A percentile compares a stretch with the other conserved stretches of the same genome.
phyloP scores from a whole-genome alignment of 2,329 filamentous ascomycete species.

The Penicillium sp. region DNA sequence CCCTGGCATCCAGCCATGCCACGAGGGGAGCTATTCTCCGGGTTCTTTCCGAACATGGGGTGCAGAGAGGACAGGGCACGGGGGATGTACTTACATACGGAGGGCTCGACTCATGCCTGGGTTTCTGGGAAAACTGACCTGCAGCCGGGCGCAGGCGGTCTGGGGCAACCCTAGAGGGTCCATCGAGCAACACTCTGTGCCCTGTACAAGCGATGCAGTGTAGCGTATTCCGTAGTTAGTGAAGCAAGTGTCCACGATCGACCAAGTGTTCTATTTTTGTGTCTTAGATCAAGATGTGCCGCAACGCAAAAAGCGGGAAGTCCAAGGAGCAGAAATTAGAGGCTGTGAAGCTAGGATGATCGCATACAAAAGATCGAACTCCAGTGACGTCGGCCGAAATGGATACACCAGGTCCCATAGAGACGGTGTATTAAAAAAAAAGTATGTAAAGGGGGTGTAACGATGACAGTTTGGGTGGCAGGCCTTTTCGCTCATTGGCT shows the following conservation, averaged over 20 bases:
- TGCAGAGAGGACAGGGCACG: not conserved
- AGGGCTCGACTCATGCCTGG: not conserved
- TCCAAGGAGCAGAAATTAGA: not conserved
- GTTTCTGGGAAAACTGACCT: not conserved
- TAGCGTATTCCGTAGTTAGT: not conserved
- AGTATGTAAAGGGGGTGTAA: not conserved
- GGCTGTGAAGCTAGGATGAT: not conserved
- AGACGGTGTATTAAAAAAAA: too few relatives aligned
- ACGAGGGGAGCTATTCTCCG: not conserved
- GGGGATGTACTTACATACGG: not conserved
- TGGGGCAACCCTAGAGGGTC: not conserved
- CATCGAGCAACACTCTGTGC: too few relatives aligned
- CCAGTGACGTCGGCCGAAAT: not conserved
- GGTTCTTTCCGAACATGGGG: not conserved
- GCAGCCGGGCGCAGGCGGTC: not conserved
- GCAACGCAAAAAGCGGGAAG: not conserved
- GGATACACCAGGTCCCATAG: too few relatives aligned
- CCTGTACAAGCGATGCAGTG: not conserved
- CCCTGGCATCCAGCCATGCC: not conserved
- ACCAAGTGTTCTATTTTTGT: not conserved
- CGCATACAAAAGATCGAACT: not conserved
- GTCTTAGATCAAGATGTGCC: not conserved
- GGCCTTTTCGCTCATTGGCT: constrained; percentile 7
- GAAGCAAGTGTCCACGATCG: not conserved
- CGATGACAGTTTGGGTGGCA: not conserved